phyloP scores from a whole-genome alignment of 768 basidiomycete genomes.

The Leccinum pellstonianum region DNA sequence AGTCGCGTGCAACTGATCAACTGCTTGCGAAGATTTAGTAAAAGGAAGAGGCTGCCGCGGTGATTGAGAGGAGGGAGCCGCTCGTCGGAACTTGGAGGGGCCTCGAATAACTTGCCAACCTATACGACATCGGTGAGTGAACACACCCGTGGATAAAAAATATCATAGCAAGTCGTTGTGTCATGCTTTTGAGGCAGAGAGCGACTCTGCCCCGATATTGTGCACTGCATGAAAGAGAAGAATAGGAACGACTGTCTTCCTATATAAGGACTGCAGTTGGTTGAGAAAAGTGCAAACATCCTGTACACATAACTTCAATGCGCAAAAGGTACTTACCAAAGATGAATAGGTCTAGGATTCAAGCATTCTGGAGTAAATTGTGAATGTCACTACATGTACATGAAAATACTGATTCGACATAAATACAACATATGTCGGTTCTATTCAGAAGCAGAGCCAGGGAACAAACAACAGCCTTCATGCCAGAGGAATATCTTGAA shows the following conservation, averaged over 20 bases:
- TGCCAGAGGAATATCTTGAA: constrained; percentile 49
- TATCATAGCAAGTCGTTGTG: too few species aligned
- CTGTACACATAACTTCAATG: neutral
- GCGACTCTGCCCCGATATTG: neutral
- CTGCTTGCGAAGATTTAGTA: too few species aligned
- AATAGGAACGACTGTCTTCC: too few species aligned
- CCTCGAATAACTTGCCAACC: too few species aligned
- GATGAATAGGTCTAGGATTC: neutral
- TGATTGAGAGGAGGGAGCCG: too few species aligned
- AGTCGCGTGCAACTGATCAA: too few species aligned
- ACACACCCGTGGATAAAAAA: too few species aligned
- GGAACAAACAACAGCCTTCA: neutral
- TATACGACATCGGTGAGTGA: too few species aligned
- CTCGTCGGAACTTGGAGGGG: too few species aligned
- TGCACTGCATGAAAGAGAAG: neutral
- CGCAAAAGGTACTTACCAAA: neutral
- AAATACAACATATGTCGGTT: neutral
- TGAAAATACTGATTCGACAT: neutral
- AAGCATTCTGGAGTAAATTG: neutral
- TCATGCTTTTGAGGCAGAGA: neutral
- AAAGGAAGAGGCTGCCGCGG: too few species aligned
- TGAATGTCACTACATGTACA: neutral
- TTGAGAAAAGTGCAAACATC: too few species aligned
- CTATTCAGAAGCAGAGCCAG: neutral
- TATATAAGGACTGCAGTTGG: too few species aligned